Conservation (phyloP, 2,329 filamentous ascomycete species). For the Stagonosporopsis cucurbitacearum region DNA sequence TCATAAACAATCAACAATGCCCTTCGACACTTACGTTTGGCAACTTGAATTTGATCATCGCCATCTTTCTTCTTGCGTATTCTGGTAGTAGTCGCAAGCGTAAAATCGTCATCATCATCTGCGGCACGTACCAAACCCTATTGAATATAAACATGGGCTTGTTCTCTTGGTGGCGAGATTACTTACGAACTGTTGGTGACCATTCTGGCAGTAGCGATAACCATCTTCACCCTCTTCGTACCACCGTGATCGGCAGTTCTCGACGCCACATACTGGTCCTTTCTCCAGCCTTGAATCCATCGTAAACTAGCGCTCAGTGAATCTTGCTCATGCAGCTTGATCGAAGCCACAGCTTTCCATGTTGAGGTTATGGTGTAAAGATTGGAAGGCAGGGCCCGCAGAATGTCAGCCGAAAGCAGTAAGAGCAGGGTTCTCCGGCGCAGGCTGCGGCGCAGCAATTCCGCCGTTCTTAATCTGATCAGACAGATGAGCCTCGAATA, state of each 20-base stretch:
- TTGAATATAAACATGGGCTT: conserved; percentile 9
- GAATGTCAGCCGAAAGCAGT: conserved; percentile 3
- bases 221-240: conserved; percentile 74
- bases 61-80: conserved; percentile 61
- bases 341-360: neutral
- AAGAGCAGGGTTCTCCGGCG: neutral
- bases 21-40: conserved; percentile 16
- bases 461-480: neutral
- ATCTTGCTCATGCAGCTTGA: neutral
- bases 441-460: conserved; percentile 7
- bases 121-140: conserved; percentile 44
- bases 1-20: neutral
- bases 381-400: neutral
- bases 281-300: conserved; percentile 28
- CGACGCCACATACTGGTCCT: conserved; percentile 57
- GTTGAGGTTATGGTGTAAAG: neutral
- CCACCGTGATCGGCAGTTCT: conserved; percentile 73
- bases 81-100: conserved; percentile 63
- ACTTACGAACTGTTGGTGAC: conserved; percentile 77
- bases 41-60: conserved; percentile 50
- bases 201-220: conserved; percentile 78
- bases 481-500: neutral
- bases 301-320: neutral
- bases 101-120: conserved; percentile 72
- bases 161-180: neutral